Conservation (phyloP, 441 rosid genomes). For the Adansonia gregorii region DNA sequence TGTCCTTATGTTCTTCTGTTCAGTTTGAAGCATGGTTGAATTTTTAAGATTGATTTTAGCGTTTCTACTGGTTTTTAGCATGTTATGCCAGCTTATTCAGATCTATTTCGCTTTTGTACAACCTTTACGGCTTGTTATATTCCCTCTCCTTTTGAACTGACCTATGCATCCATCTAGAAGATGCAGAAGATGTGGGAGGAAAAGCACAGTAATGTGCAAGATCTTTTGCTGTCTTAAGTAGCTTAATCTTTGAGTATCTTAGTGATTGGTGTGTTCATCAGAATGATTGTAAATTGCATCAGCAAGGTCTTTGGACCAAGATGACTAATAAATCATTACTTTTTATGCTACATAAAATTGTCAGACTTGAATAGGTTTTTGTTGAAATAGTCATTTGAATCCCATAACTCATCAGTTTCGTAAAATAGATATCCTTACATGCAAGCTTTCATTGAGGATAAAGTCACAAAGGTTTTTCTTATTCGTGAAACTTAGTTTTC, state of each 20-base stretch:
- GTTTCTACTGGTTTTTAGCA: not conserved
- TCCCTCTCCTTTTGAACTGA: not conserved
- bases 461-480: not conserved
- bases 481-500: not conserved
- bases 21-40: constrained; percentile 18
- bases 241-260: not conserved
- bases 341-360: not conserved
- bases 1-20: not conserved
- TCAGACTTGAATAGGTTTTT: not conserved
- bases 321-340: not conserved
- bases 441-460: not conserved
- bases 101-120: not conserved
- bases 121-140: not conserved
- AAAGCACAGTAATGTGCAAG: not conserved
- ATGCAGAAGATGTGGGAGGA: not conserved
- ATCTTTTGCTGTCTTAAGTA: not conserved
- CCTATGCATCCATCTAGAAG: not conserved
- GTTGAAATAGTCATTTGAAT: not conserved
- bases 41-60: not conserved
- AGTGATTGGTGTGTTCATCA: not conserved
- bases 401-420: not conserved
- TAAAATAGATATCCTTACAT: not conserved
- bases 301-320: constrained; percentile 14
- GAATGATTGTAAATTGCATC: not conserved
- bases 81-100: not conserved